phyloP scores from a whole-genome alignment of 164 flowering plant genomes.

The Malania oleifera region DNA sequence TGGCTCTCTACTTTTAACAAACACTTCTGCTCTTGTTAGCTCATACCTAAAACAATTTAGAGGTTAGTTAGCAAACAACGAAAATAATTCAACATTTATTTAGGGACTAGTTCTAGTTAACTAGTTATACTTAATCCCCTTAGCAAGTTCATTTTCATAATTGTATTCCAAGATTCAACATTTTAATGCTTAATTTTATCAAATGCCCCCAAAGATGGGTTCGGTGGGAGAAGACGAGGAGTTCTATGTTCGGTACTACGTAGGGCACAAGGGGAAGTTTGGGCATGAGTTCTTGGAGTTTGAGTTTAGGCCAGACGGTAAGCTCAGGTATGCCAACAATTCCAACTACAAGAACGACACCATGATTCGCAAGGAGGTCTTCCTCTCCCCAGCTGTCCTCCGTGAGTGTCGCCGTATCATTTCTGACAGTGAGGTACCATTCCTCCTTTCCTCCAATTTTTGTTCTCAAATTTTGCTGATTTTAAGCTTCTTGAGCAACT shows the following conservation, averaged over 20 bases:
- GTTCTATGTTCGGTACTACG: slow-evolving; percentile 81
- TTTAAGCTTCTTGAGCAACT: too few species aligned
- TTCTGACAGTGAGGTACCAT: slow-evolving; percentile 78
- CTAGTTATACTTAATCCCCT: too few species aligned
- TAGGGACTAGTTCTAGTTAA: too few species aligned
- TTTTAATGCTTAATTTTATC: too few species aligned
- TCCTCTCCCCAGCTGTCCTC: slow-evolving; percentile 81
- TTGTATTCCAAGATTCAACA: too few species aligned
- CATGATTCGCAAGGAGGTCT: slow-evolving; percentile 93
- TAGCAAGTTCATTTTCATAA: too few species aligned
- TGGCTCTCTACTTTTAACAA: too few species aligned
- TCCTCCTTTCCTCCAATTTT: background rate
- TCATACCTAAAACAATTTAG: too few species aligned
- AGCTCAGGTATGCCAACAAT: slow-evolving; percentile 92
- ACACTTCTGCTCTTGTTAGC: too few species aligned
- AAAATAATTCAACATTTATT: too few species aligned
- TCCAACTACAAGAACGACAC: slow-evolving; percentile 98
- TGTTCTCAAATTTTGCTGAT: background rate
- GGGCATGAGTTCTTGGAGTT: slow-evolving; percentile 96
- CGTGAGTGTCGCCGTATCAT: slow-evolving; percentile 87
- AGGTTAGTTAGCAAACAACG: too few species aligned
- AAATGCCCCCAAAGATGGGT: too few species aligned
- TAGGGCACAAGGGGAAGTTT: slow-evolving; percentile 90
- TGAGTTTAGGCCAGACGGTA: slow-evolving; percentile 90
- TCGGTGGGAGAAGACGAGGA: slow-evolving; percentile 29